These are phyloP conservation scores for Pseudomonodictys pantanalensis DNA, from an alignment of 495 filamentous ascomycete genomes.

Conservation along the genomic window DNA sequence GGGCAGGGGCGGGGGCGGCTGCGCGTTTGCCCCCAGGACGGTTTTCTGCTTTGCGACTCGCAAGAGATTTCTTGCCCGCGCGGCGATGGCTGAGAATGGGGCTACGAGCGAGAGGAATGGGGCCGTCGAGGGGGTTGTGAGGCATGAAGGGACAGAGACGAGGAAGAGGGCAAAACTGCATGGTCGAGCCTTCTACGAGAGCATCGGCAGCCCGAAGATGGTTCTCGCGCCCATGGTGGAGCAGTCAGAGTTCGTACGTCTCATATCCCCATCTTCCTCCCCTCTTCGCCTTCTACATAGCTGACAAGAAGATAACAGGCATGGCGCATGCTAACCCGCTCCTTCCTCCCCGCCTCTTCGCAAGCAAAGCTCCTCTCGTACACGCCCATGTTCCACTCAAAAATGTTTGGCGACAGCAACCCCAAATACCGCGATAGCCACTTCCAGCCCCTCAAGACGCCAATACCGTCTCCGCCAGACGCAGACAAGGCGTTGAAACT, in stretches of 20 bases:
- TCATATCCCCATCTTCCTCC: slow-evolving; percentile 34
- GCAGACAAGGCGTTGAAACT: slow-evolving; percentile 13
- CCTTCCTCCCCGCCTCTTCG: slow-evolving; percentile 67
- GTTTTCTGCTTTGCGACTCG: too few species aligned
- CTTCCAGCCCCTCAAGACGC: slow-evolving; percentile 66
- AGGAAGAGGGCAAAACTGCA: slow-evolving; percentile 56
- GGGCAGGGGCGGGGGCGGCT: too few species aligned
- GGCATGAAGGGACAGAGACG: too few species aligned
- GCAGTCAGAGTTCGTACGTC: slow-evolving; percentile 88
- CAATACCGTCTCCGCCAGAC: slow-evolving; percentile 36
- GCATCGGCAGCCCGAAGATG: slow-evolving; percentile 83
- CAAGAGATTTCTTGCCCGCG: too few species aligned
- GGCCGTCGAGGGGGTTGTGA: neutral
- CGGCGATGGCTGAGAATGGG: slow-evolving; percentile 5
- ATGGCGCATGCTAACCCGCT: slow-evolving; percentile 92
- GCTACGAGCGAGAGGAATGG: neutral
- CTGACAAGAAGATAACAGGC: slow-evolving; percentile 52
- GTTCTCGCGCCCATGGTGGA: slow-evolving; percentile 98
- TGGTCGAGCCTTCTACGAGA: slow-evolving; percentile 88
- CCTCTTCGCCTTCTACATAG: neutral
- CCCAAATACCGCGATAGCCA: slow-evolving; percentile 68
- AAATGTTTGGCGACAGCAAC: slow-evolving; percentile 73
- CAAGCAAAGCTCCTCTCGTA: slow-evolving; percentile 41
- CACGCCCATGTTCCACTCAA: slow-evolving; percentile 78
- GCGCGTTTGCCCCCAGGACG: too few species aligned